Conservation (phyloP, 2,329 filamentous ascomycete species). For the Alternaria metachromatica region DNA sequence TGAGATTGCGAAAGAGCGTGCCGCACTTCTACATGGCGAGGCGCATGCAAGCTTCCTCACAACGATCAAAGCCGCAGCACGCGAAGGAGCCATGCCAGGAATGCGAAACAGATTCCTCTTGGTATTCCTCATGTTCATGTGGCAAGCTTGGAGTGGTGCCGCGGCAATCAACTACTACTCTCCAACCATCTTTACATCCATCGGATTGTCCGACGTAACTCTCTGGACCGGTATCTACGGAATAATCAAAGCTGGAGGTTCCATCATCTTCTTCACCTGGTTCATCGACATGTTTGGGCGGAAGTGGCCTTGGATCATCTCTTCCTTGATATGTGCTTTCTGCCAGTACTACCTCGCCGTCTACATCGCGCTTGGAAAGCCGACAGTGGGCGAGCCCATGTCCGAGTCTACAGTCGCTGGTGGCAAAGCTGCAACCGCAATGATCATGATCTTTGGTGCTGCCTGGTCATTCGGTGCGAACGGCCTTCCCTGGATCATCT, state of each 20-base stretch:
- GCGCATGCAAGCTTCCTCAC: constrained; percentile 34
- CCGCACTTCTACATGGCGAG: constrained; percentile 33
- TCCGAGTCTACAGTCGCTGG: constrained; percentile 45
- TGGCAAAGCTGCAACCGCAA: constrained; percentile 49
- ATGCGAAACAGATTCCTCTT: constrained; percentile 52
- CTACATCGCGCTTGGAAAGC: constrained; percentile 47
- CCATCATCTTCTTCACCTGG: constrained; percentile 48
- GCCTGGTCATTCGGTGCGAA: constrained; percentile 51
- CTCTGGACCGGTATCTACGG: constrained; percentile 50
- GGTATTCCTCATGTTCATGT: constrained; percentile 52
- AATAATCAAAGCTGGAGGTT: constrained; percentile 46
- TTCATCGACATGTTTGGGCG: constrained; percentile 49
- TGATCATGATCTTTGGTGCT: constrained; percentile 51
- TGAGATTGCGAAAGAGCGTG: constrained; percentile 41
- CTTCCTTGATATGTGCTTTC: constrained; percentile 44
- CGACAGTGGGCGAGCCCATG: constrained; percentile 32
- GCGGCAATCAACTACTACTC: constrained; percentile 49
- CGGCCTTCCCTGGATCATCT: constrained; percentile 54
- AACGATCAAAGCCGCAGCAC: constrained; percentile 40
- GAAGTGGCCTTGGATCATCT: constrained; percentile 48
- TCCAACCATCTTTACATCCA: constrained; percentile 46
- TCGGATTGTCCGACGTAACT: constrained; percentile 44
- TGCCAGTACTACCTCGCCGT: constrained; percentile 49
- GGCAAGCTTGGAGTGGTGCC: constrained; percentile 26
- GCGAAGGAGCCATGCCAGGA: constrained; percentile 41